Evolutionary conservation across 441 rosid genomes (phyloP).

Genomic region (Gossypium trilobum): DNA sequence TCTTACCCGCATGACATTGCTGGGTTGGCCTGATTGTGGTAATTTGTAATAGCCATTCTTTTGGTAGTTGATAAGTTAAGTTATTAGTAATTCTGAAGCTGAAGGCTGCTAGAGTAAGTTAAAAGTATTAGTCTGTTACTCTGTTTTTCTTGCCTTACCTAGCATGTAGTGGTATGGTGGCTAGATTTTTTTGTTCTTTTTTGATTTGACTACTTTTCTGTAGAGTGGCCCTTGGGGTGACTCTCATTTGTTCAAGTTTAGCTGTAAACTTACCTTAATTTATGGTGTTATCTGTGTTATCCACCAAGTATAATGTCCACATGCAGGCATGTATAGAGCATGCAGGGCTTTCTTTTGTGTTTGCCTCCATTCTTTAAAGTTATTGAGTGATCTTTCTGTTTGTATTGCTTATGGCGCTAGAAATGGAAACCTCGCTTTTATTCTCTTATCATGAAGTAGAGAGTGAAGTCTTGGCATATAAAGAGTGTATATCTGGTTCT

Average conservation of each 20-base stretch:
- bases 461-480: background rate
- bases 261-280: background rate
- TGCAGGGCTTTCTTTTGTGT: background rate
- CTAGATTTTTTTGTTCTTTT: background rate
- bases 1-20: background rate
- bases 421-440: background rate
- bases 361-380: background rate
- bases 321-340: background rate
- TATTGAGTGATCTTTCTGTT: conserved; percentile 4
- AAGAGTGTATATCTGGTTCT: background rate
- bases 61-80: background rate
- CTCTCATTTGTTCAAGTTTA: background rate
- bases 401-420: background rate
- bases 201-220: background rate
- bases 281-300: background rate
- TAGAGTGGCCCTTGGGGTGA: background rate
- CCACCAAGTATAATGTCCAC: background rate
- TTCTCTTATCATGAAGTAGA: background rate
- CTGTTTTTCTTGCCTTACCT: background rate
- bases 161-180: background rate
- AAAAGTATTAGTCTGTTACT: background rate
- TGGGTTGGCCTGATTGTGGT: background rate
- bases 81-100: background rate
- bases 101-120: conserved; percentile 7
- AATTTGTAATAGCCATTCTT: background rate